A percentile compares a stretch with the other conserved stretches of the same genome.
Evolutionary conservation across 192 early-diverging fungal species (phyloP).

Genomic region (Spinellus fusiger): DNA sequence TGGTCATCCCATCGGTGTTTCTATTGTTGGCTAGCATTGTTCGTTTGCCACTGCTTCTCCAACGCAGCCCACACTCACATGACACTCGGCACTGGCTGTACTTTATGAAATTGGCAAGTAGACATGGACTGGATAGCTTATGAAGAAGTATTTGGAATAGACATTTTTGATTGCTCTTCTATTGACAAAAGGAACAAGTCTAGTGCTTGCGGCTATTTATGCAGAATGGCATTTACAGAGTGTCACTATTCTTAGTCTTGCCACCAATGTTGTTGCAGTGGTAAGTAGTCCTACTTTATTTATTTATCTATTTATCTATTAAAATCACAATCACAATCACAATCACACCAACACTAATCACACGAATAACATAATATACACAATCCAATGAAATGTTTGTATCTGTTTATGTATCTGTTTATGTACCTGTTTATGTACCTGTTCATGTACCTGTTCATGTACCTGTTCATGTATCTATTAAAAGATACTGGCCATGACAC

Average conservation of each 20-base stretch:
- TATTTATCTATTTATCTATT: neutral
- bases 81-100: constrained; percentile 2
- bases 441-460: no score
- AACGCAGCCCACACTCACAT: neutral
- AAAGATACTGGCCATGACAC: constrained; percentile 15
- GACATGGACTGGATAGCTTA: neutral
- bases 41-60: constrained; percentile 10
- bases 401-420: no score
- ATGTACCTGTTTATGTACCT: no score
- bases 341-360: neutral
- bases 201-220: neutral
- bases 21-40: constrained; percentile 33
- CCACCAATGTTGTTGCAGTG: neutral
- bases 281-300: neutral
- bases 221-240: neutral
- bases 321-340: no score
- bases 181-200: neutral
- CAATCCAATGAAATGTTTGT: neutral
- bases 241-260: neutral
- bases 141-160: neutral
- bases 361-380: neutral
- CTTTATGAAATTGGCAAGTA: constrained; percentile 1
- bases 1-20: constrained; percentile 24
- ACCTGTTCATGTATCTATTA: neutral
- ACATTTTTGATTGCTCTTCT: neutral